Evolutionary conservation across 2,329 filamentous ascomycete species (phyloP), one percentile per base, ranked within the genome.

Genomic region (Albophoma yamanashiensis): DNA sequence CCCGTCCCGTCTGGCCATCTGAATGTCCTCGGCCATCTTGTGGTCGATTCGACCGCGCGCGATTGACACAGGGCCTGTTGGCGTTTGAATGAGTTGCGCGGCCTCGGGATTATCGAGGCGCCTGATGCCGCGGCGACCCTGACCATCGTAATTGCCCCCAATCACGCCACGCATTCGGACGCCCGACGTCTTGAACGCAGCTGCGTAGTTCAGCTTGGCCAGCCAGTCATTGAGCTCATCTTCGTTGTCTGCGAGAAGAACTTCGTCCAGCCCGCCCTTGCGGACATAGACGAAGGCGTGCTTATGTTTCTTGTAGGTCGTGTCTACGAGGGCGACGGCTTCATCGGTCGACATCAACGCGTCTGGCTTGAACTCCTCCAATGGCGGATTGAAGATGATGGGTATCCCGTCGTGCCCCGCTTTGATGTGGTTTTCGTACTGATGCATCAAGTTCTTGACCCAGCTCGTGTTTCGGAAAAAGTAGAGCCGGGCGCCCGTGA

Each of bases 141-240:
- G 91, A 2, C 89, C 91, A 68, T 96, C 91, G 67, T 96, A 94
- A 66, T 88, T 87, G 7, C 88, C 89, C 15, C 90, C 92, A 58
- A 94, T 82, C 60, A 96, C 88, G 27, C 92, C 92, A 66, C 93
- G 85, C 80, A 96, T 95, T 52, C 91, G 85, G 7, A 97, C 91
- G 15, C 93, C 92, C 7, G 92, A 91, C 0, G 92, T 96, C 66
- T 91, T 85, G 73, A 97, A 97, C 0, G 94, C 91, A 11, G 94
- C 92, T 40, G 93, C 93, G 70, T 97, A 97, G 71, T 99, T 99
- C 62, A 99, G 82, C 69, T 96, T 94, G 9, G 89, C 90, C 36
- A 99, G 79, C 94, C 94, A 99, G 70, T 99, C 94, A 68, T 97
- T 96, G 82, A 96, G 87, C 67, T 99, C 94, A 1, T 85, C 79